A percentile compares a stretch with the other conserved stretches of the same genome.
These are phyloP conservation scores for Puccinia coronata DNA, from an alignment of 1,284 basidiomycete genomes.

Conservation along the genomic window DNA sequence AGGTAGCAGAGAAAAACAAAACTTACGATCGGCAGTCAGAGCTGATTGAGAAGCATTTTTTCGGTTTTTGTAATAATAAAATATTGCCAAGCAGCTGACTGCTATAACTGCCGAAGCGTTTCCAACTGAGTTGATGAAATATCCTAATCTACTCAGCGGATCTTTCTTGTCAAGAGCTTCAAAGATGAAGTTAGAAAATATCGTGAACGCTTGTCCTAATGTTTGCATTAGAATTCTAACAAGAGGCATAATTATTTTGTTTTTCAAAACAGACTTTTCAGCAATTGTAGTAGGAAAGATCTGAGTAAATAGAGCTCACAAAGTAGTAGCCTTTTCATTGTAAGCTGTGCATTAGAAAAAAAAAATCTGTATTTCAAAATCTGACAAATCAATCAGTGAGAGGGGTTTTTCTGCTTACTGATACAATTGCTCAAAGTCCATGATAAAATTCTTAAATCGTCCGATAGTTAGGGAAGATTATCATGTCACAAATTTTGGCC, in stretches of 20 bases:
- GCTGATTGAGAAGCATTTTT: background rate
- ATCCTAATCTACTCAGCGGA: background rate
- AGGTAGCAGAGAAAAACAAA: background rate
- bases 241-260: background rate
- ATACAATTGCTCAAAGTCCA: conserved; percentile 35
- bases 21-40: background rate
- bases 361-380: background rate
- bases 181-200: conserved; percentile 25
- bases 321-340: conserved; percentile 8
- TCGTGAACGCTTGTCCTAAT: conserved; percentile 17
- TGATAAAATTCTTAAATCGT: conserved; percentile 34
- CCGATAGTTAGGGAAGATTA: background rate
- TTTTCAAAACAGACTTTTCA: background rate
- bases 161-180: background rate
- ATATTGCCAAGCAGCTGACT: conserved; percentile 2
- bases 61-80: background rate
- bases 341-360: background rate
- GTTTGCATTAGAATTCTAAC: conserved; percentile 23
- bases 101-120: background rate
- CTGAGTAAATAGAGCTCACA: background rate
- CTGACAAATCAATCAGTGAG: background rate
- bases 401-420: conserved; percentile 4
- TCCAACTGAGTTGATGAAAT: conserved; percentile 5
- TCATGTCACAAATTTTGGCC: background rate
- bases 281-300: background rate